Evolutionary conservation across 176 grass and related monocot species (phyloP).

Genomic region (Lolium rigidum): DNA sequence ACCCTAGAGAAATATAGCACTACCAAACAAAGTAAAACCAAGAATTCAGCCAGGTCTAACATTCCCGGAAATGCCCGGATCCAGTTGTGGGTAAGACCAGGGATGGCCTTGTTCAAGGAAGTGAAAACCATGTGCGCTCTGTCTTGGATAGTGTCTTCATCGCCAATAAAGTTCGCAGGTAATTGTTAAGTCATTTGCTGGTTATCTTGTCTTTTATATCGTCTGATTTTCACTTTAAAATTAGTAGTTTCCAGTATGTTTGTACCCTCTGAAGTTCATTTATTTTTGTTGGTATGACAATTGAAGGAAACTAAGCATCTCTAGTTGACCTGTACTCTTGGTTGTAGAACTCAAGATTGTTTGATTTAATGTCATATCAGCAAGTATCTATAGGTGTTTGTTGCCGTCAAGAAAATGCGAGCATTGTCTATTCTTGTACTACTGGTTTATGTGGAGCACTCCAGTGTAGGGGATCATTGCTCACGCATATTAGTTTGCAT

Average conservation of each 20-base stretch:
- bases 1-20: not conserved
- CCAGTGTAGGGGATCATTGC: not conserved
- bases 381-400: not conserved
- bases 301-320: not conserved
- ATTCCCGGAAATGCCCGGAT: constrained; percentile 37
- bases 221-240: not conserved
- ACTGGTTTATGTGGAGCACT: not conserved
- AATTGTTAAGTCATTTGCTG: constrained; percentile 29
- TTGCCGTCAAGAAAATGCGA: not conserved
- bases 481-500: constrained; percentile 9
- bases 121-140: constrained; percentile 32
- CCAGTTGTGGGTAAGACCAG: constrained; percentile 37
- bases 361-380: not conserved
- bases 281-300: not conserved
- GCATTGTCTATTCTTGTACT: not conserved
- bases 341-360: not conserved
- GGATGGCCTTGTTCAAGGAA: constrained; percentile 48
- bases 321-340: constrained; percentile 4
- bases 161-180: constrained; percentile 67
- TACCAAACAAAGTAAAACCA: constrained; percentile 34
- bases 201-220: not conserved
- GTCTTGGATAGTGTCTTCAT: constrained; percentile 57
- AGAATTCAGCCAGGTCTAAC: constrained; percentile 38
- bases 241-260: constrained; percentile 6
- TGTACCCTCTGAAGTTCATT: not conserved